Base-by-base conservation (phyloP, 441 rosid species). In the Aquilaria agallochum region DNA sequence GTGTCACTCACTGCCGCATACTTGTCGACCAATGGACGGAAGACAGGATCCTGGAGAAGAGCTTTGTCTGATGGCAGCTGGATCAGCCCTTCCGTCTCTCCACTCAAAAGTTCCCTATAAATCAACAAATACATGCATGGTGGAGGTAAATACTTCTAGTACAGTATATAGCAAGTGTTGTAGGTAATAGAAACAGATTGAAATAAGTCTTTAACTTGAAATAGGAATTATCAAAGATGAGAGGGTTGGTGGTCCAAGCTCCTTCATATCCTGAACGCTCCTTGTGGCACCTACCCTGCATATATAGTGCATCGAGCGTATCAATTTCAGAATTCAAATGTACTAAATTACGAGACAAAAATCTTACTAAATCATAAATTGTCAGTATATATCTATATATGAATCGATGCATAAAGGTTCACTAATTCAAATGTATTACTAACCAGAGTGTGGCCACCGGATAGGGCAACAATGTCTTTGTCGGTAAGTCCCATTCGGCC, bases 221-320 rank as follows among this genome's bases (percentile, higher is more conserved):
- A 59, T 79, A 84, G 33, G 84, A 77, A 68, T 84, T 84, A 57
- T 79, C 89, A 53, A 84, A 84, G 58, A 79, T 74, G 53, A 84
- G 85, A 67, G 87, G 87, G 56, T 79, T 76, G 50, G 54, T 60
- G 50, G 89, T 81, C 89, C 89, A 81, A 8, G 89, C 73, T 45
- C 86, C 89, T 44, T 84, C 85, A 55, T 81, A 84, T 55, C 89
- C 89, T 10, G 86, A 84, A 9, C 89, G 83, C 58, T 81, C 89
- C 73, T 84, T 77, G 73, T 81, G 89, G 72, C 86, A 79, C 64
- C 87, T 78, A 11, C 89, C 89, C 89, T 81, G 67, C 13, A 66
- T 54, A 68, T 10, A n/a, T 53, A 61, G 11, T 5, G 14, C 36
- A 9, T 3, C 4, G 30, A 15, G 11, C 20, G 12, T 7, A 15